Base-by-base conservation (phyloP, 345 rosid species). In the Pistacia vera region DNA sequence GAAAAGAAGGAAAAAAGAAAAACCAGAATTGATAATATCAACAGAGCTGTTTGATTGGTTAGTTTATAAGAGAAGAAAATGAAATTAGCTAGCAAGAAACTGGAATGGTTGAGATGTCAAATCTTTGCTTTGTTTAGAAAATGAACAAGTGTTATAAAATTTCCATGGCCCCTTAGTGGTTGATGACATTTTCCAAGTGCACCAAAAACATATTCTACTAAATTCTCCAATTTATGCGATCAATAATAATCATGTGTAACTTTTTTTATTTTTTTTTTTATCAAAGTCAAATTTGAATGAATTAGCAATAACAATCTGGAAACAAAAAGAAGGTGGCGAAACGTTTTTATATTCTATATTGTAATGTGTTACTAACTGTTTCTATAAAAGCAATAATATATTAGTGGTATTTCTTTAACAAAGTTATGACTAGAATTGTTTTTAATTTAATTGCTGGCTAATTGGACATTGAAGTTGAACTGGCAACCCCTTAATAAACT, bases 31-130 rank as follows among this genome's bases (percentile, higher is more conserved):
- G 11, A 28, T 41, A 41, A 41, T 41, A 41, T 41, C 46, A 41
- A 41, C 10, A 22, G 22, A 41, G 46, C 5, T 41, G 46, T 38
- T 70, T 25, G 59, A 61, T 48, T 18, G 33, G 60, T 48, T 22
- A 22, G 25, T 30, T 13, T 76, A 62, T 63, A 68, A 68, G 44
- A 68, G 56, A 30, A 69, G 73, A 79, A 71, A 65, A 35, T 8
- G 17, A 51, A 71, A 72, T 73, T 66, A 18, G 51, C 5, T 2
- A 68, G 59, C 55, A 75, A 80, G 78, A 75, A 76, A 81, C 64
- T 35, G 77, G 70, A 80, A 81, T 83, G 84, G 91, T 83, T 87
- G 89, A 81, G 87, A 84, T 70, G 93, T 83, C 93, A 73, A 83
- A 73, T 89, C 93, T 73, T 79, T 70, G 81, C 81, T 80, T 68